Conservation (phyloP, 164 flowering plant species). For the Vitis rupestris region DNA sequence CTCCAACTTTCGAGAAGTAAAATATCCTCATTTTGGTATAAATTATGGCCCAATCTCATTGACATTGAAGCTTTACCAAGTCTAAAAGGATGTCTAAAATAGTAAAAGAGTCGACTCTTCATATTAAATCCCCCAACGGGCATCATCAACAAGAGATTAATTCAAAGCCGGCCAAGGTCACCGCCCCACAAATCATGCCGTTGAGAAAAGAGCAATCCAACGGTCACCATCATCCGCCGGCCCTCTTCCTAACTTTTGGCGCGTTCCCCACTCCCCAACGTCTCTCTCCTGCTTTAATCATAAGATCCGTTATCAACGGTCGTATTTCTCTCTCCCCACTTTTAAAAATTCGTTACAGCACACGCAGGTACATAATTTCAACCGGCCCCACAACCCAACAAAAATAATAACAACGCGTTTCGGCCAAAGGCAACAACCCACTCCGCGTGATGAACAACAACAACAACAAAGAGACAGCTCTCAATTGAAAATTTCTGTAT, state of each 20-base stretch:
- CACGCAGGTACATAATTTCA: background rate
- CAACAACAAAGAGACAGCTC: no score
- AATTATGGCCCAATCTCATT: no score
- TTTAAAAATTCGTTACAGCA: background rate
- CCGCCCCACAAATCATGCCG: slow-evolving; percentile 1
- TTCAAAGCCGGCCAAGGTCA: no score
- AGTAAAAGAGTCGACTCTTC: no score
- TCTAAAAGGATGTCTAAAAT: no score
- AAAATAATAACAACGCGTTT: slow-evolving; percentile 28
- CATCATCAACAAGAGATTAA: no score
- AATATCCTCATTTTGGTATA: no score
- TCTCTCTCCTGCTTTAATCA: background rate
- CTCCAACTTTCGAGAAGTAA: no score
- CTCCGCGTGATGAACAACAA: slow-evolving; percentile 8
- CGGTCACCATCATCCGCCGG: slow-evolving; percentile 16
- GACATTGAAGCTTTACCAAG: no score
- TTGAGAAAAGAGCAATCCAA: slow-evolving; percentile 11
- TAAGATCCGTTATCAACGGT: slow-evolving; percentile 52
- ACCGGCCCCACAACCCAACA: background rate
- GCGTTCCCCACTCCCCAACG: slow-evolving; percentile 14
- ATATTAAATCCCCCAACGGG: no score
- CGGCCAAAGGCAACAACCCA: background rate
- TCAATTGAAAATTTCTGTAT: no score
- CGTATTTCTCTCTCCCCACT: slow-evolving; percentile 1
- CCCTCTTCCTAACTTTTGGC: slow-evolving; percentile 7